Evolutionary conservation across 257 asterid genomes (phyloP), one percentile per base, ranked within the genome.

Genomic region (Phtheirospermum japonicum): DNA sequence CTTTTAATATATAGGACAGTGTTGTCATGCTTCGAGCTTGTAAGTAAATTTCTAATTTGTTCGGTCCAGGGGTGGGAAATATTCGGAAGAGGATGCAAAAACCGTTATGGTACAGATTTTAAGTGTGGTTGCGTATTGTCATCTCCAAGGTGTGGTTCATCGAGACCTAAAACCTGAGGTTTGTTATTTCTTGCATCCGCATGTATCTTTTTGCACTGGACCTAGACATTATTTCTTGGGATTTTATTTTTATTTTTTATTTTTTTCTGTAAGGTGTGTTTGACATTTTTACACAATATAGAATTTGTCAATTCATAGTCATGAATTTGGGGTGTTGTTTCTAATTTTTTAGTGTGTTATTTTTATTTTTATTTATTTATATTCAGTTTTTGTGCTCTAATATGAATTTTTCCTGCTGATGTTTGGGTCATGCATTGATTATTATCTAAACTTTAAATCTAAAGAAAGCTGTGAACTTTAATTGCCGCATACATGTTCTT

Each of bases 131-230:
- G 83, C 97, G 2, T 85, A 85, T 67, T 90, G 93, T 74, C 97
- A 90, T 80, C 85, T 83, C 63, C 97, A 90, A 68, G 96, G 97
- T 61, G 88, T 84, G 57, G 92, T 84, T 65, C 92, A 84, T 67
- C 82, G 92, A 26, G 92, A 84, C 66, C 71, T 85, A 57, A 82
- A 85, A 65, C 89, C 89, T 2, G 93, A 84, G 91, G 91, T 84
- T 59, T 23, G 28, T 23, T 23, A 23, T 23, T 23, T 23, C 28
- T 23, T 23, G 13, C n/a, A n/a, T n/a, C n/a, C n/a, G n/a, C n/a
- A n/a, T n/a, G 12, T 63, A 26, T 31, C 71, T 40, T n/a, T n/a
- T n/a, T n/a, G n/a, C n/a, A n/a, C n/a, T 46, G 26, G 48, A 42
- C 14, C 23, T 2, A n/a, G 19, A 18, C 5, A 46, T 14, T 14